phyloP scores from a whole-genome alignment of 345 rosid genomes.

The Pugionium cornutum region DNA sequence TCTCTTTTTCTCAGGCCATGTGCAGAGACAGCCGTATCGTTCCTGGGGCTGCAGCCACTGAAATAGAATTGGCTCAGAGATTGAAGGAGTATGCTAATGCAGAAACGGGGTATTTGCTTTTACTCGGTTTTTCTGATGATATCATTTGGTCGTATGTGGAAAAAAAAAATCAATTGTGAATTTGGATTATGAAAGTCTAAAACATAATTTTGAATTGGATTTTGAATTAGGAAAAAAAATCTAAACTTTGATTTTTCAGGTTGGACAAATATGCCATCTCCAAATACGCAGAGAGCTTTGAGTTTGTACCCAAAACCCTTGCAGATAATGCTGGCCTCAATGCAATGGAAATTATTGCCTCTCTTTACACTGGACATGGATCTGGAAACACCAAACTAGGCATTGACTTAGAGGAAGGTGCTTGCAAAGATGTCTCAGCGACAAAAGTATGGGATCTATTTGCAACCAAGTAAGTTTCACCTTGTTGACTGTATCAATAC shows the following conservation, averaged over 20 bases:
- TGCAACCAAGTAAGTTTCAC: slow-evolving; percentile 69
- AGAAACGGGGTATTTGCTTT: slow-evolving; percentile 74
- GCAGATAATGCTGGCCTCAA: slow-evolving; percentile 97
- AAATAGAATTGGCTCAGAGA: slow-evolving; percentile 92
- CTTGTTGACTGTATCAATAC: not conserved
- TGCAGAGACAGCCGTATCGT: slow-evolving; percentile 92
- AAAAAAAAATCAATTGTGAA: too few species aligned
- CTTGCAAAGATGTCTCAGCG: slow-evolving; percentile 68
- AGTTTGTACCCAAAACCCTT: slow-evolving; percentile 87
- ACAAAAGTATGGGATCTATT: slow-evolving; percentile 83
- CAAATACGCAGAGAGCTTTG: slow-evolving; percentile 96
- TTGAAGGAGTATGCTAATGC: slow-evolving; percentile 87
- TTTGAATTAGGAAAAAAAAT: too few species aligned
- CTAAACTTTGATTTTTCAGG: slow-evolving; percentile 38
- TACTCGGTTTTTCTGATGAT: not conserved
- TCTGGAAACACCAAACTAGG: slow-evolving; percentile 88
- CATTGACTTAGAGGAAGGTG: slow-evolving; percentile 82
- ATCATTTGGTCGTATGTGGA: not conserved
- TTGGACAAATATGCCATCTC: slow-evolving; percentile 94
- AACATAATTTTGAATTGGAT: too few species aligned
- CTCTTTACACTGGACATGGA: slow-evolving; percentile 88
- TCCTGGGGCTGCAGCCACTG: slow-evolving; percentile 97
- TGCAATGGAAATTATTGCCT: slow-evolving; percentile 90
- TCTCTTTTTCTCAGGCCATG: slow-evolving; percentile 66
- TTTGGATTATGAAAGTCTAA: too few species aligned